Conservation (phyloP, 2,329 filamentous ascomycete species). For the Penicillium sp. region DNA sequence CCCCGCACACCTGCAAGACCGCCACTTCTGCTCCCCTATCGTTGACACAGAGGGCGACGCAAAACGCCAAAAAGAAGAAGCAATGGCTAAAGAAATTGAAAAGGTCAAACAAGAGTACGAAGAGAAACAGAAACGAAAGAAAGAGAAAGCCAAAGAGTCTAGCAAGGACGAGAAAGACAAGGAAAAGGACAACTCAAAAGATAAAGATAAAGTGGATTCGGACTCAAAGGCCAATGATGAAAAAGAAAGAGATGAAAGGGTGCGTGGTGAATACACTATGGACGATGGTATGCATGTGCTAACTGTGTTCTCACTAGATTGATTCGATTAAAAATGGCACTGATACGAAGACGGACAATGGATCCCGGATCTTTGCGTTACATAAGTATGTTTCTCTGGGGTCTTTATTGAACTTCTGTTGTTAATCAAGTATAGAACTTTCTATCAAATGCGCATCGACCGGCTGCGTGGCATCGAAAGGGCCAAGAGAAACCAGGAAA, state of each 20-base stretch:
- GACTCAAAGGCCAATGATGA: conserved; percentile 38
- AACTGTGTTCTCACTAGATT: conserved; percentile 21
- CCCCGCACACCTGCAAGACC: conserved; percentile 76
- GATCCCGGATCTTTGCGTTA: conserved; percentile 78
- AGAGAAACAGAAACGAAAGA: conserved; percentile 72
- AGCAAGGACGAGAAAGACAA: conserved; percentile 49
- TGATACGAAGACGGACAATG: conserved; percentile 56
- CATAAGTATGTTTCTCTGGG: conserved; percentile 61
- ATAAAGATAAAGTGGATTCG: conserved; percentile 42
- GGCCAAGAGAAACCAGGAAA: conserved; percentile 77
- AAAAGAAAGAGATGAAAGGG: conserved; percentile 57
- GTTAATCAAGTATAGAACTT: conserved; percentile 57
- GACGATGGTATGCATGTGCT: neutral
- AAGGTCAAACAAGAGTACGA: conserved; percentile 61
- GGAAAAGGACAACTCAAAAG: conserved; percentile 43
- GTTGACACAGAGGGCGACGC: conserved; percentile 45
- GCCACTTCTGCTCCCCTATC: conserved; percentile 69
- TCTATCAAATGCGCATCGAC: conserved; percentile 82
- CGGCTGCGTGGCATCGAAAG: conserved; percentile 75
- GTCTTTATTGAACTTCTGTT: neutral
- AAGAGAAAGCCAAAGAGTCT: conserved; percentile 55
- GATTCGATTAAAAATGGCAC: conserved; percentile 49
- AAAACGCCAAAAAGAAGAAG: conserved; percentile 45
- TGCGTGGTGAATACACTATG: conserved; percentile 22
- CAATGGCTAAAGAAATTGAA: conserved; percentile 48